Percentiles rank a stretch among this genome's conserved stretches.
phyloP scores from a whole-genome alignment of 345 rosid species.

The Angophora floribunda region DNA sequence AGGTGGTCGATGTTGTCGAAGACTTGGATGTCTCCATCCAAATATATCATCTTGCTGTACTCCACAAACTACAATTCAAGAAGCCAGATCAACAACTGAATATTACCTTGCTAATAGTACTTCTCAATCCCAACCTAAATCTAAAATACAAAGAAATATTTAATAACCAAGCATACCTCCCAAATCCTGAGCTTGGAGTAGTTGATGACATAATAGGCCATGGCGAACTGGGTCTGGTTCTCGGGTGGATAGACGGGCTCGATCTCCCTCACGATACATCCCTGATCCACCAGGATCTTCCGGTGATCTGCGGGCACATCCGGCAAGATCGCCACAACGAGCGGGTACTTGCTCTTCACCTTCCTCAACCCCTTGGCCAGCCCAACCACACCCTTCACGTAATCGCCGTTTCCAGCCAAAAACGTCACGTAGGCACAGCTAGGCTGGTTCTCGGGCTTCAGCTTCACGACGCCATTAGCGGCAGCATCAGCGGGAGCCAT shows the following conservation, averaged over 20 bases:
- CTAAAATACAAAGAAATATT: not conserved
- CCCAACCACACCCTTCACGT: constrained; percentile 34
- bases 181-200: constrained; percentile 41
- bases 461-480: not conserved
- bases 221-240: constrained; percentile 8
- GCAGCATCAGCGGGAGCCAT: not conserved
- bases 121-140: too few species aligned
- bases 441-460: not conserved
- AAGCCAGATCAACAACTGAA: not conserved
- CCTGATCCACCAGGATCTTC: constrained; percentile 16
- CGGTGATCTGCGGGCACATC: constrained; percentile 38
- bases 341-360: constrained; percentile 19
- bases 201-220: constrained; percentile 24
- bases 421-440: constrained; percentile 29
- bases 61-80: constrained; percentile 17
- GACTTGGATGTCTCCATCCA: constrained; percentile 37
- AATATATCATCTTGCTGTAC: constrained; percentile 24
- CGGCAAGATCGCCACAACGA: constrained; percentile 29
- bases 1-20: constrained; percentile 31
- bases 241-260: constrained; percentile 28
- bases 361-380: constrained; percentile 36
- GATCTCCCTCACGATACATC: constrained; percentile 26
- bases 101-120: not conserved
- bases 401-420: constrained; percentile 14
- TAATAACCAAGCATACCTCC: constrained; percentile 8